Evolutionary conservation across 768 basidiomycete genomes (phyloP), one percentile per base, ranked within the genome.

Genomic region (Suillus cothurnatus): DNA sequence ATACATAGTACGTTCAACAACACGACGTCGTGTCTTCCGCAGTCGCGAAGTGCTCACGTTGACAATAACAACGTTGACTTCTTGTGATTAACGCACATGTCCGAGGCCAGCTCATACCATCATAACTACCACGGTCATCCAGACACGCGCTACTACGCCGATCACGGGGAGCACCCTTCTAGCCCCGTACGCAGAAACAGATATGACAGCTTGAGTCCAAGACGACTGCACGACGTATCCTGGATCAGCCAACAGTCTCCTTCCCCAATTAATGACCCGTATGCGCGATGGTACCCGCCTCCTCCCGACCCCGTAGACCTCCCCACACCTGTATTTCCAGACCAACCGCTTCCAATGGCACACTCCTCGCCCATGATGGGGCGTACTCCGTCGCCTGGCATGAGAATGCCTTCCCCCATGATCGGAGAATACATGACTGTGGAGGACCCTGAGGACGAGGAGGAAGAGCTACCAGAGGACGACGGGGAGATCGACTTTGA

Each of bases 391-490:
- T 61, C 59, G n/a, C 50, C 21, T 66, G 63, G 19, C 65, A 67
- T 4, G 64, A 74, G 12, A 75, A 75, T n/a, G 68, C 63, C 17
- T 65, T 67, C 7, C 70, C 76, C 23, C 26, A 67, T 58, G 3
- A 71, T 76, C n/a, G 74, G 72, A 26, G 74, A 76, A 50, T 76
- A 71, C 41, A 76, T 76, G 74, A 52, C 34, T 2, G 53, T 77
- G 6, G 76, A 77, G 1, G 72, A 71, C 4, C 21, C 64, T 19
- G 23, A 53, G 4, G 66, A 64, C n/a, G 23, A 45, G 26, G 59
- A 64, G 4, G 58, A 63, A 8, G 64, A 65, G 5, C 63, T 64
- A 2, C 68, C 62, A 7, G 70, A 38, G 2, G 67, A 63, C 11
- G 3, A 63, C 11, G 57, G 34, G n/a, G 38, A 28, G 34, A 23